phyloP scores from a whole-genome alignment of 2,329 filamentous ascomycete genomes.

The Pestalotiopsis sp. region DNA sequence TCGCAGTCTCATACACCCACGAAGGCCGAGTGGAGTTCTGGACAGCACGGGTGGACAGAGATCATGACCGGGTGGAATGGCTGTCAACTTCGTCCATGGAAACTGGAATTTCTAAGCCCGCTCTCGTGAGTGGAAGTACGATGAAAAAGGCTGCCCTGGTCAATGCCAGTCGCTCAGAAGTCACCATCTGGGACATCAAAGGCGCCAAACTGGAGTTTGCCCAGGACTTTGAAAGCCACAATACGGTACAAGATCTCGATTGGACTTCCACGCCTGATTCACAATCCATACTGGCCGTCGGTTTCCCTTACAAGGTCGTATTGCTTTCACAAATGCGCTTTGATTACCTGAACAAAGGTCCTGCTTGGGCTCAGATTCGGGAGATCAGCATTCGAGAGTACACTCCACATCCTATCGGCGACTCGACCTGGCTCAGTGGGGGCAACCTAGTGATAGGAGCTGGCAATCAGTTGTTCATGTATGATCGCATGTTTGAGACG shows the following conservation, averaged over 20 bases:
- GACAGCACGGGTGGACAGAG: slow-evolving; percentile 74
- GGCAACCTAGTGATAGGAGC: slow-evolving; percentile 86
- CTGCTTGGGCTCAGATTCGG: slow-evolving; percentile 85
- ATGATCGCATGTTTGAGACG: slow-evolving; percentile 74
- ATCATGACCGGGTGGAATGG: slow-evolving; percentile 72
- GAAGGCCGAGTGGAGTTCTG: slow-evolving; percentile 79
- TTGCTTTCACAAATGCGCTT: slow-evolving; percentile 87
- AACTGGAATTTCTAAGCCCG: slow-evolving; percentile 72
- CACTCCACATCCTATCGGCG: slow-evolving; percentile 88
- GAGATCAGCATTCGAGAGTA: slow-evolving; percentile 81
- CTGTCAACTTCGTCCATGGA: slow-evolving; percentile 80
- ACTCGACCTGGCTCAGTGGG: slow-evolving; percentile 87
- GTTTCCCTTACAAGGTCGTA: slow-evolving; percentile 83
- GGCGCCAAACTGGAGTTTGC: slow-evolving; percentile 81
- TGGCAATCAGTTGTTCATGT: slow-evolving; percentile 88
- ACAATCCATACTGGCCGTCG: slow-evolving; percentile 89
- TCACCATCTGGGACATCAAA: slow-evolving; percentile 91
- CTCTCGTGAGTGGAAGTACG: slow-evolving; percentile 82
- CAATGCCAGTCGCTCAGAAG: slow-evolving; percentile 69
- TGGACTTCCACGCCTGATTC: slow-evolving; percentile 92
- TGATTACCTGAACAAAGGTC: slow-evolving; percentile 84
- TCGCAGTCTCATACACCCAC: slow-evolving; percentile 82
- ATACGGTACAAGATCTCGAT: slow-evolving; percentile 83
- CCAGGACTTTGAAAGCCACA: slow-evolving; percentile 71
- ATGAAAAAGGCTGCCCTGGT: slow-evolving; percentile 87